Conservation (phyloP, 1,284 basidiomycete species). For the Pseudozyma flocculosa region DNA sequence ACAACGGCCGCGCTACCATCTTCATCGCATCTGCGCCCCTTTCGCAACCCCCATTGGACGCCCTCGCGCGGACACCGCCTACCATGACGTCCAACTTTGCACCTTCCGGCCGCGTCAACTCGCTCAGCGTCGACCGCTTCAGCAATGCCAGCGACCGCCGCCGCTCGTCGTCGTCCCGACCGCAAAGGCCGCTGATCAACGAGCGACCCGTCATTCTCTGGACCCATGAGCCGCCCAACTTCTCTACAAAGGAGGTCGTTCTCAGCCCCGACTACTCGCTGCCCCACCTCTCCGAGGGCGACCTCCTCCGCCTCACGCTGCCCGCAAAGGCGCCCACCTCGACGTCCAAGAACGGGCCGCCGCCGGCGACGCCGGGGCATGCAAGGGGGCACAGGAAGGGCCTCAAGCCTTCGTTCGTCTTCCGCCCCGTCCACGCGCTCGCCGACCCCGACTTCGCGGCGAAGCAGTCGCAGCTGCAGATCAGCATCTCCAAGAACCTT, state of each 20-base stretch:
- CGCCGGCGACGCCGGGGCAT: slow-evolving; percentile 8
- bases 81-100: slow-evolving; percentile 1
- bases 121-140: slow-evolving; percentile 36
- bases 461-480: slow-evolving; percentile 45
- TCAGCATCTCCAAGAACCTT: slow-evolving; percentile 45
- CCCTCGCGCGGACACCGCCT: no score
- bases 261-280: slow-evolving; percentile 48
- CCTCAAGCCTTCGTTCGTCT: slow-evolving; percentile 41
- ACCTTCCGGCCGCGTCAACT: slow-evolving; percentile 18
- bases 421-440: slow-evolving; percentile 36
- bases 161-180: slow-evolving; percentile 20
- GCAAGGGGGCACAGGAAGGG: slow-evolving; percentile 7
- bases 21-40: no score
- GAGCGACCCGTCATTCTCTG: slow-evolving; percentile 42
- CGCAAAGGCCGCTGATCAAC: slow-evolving; percentile 32
- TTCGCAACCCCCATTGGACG: no score
- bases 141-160: slow-evolving; percentile 24
- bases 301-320: slow-evolving; percentile 45
- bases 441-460: slow-evolving; percentile 43
- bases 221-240: slow-evolving; percentile 56
- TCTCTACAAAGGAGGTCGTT: slow-evolving; percentile 50
- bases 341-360: slow-evolving; percentile 3
- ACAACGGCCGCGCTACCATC: no score
- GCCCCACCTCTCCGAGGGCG: slow-evolving; percentile 42
- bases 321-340: slow-evolving; percentile 15